phyloP scores from a whole-genome alignment of 2,329 filamentous ascomycete species.

The Pseudocercospora cruenta region DNA sequence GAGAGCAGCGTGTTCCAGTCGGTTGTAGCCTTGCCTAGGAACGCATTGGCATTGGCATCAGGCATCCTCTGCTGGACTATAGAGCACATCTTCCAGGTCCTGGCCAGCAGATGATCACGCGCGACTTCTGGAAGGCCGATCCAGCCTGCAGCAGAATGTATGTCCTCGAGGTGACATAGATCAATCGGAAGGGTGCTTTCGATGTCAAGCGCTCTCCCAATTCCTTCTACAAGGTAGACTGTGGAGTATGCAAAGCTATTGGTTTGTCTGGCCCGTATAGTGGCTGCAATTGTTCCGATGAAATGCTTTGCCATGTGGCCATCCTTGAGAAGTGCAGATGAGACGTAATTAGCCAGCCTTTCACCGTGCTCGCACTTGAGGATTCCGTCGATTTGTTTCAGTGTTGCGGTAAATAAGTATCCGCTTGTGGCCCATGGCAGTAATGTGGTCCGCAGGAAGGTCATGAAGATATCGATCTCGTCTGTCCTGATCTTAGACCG shows the following conservation, averaged over 20 bases:
- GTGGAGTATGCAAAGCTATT: slow-evolving; percentile 47
- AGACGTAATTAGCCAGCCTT: slow-evolving; percentile 42
- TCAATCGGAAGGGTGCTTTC: slow-evolving; percentile 24
- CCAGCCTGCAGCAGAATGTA: slow-evolving; percentile 37
- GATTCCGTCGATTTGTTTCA: slow-evolving; percentile 37
- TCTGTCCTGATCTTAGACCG: slow-evolving; percentile 32
- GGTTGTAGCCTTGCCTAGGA: slow-evolving; percentile 8
- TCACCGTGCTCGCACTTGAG: slow-evolving; percentile 48
- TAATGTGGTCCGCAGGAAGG: slow-evolving; percentile 46
- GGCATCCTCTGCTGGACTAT: slow-evolving; percentile 7
- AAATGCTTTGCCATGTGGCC: slow-evolving; percentile 26
- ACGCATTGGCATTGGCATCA: not conserved
- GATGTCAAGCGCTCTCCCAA: slow-evolving; percentile 41
- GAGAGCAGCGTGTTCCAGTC: slow-evolving; percentile 18
- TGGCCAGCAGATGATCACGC: slow-evolving; percentile 43
- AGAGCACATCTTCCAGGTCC: slow-evolving; percentile 32
- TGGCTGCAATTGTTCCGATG: slow-evolving; percentile 39
- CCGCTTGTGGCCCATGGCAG: slow-evolving; percentile 54
- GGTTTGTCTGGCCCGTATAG: slow-evolving; percentile 31
- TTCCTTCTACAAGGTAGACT: slow-evolving; percentile 49
- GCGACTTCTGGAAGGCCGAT: slow-evolving; percentile 49
- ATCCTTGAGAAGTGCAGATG: slow-evolving; percentile 34
- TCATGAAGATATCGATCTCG: slow-evolving; percentile 33
- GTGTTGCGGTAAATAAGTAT: slow-evolving; percentile 46
- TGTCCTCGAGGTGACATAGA: slow-evolving; percentile 24